Base-by-base conservation (phyloP, 148 eudicot genomes). In the Camellia lanceoleosa region DNA sequence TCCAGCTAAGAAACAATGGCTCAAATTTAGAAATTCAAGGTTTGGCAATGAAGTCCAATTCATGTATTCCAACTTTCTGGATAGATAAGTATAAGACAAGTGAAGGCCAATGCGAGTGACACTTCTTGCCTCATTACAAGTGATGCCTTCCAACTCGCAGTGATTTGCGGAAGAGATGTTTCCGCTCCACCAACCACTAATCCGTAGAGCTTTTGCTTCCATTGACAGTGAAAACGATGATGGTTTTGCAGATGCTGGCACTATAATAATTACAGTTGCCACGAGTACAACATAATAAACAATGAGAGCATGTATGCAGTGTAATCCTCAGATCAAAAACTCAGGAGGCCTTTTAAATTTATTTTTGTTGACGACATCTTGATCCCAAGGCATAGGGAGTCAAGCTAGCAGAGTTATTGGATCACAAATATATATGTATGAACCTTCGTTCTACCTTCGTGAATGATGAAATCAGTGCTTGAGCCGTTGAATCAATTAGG, bases 161-260 rank as follows among this genome's bases (percentile, higher is more conserved):
- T 56, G 60, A 8, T 46, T 20, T 15, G 12, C 15, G 23, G 72
- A 58, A 73, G 55, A 5, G 7, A 1, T 14, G 30, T 52, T 23
- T 23, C 30, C 7, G 5, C 43, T 4, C 73, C 72, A 77, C 71
- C 73, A 66, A 1, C 56, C 42, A 23, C 43, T 63, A 52, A 8
- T 54, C 1, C 41, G 64, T 30, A 75, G 43, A 58, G 78, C 78
- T n/a, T 75, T 41, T 12, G 9, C 52, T 52, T 75, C 78, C 46
- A 6, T 38, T 41, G 67, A 75, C 18, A 8, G 18, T n/a, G 64
- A 60, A 11, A 55, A 55, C 59, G 10, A 55, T 55, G 59, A 9
- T 56, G 13, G 3, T 14, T 56, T 10, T 7, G 16, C 14, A 56
- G 11, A 56, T 8, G 11, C 16, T 56, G 16, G 14, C 60, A 8